Evolutionary conservation across 2,329 filamentous ascomycete species (phyloP).

Genomic region (Pyrenochaeta sp.): DNA sequence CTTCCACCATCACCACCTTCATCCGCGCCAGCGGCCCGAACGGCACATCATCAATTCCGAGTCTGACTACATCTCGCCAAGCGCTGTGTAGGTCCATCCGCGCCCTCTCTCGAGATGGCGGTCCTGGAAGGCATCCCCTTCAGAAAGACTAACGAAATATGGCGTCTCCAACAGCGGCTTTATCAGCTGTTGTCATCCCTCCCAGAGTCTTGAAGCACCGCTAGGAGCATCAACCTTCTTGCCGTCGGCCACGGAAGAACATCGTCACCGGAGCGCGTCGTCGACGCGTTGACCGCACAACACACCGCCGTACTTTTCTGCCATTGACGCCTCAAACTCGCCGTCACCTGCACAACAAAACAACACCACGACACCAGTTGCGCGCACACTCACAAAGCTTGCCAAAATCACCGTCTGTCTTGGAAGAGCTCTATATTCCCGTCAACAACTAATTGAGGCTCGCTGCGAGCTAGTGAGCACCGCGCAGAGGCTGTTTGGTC

Average conservation of each 20-base stretch:
- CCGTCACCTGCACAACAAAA: slow-evolving; percentile 2
- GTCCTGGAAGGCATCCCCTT: slow-evolving; percentile 39
- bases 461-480: neutral
- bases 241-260: slow-evolving; percentile 17
- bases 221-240: slow-evolving; percentile 7
- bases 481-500: neutral
- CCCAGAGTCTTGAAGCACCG: slow-evolving; percentile 12
- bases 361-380: slow-evolving; percentile 1
- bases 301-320: slow-evolving; percentile 36
- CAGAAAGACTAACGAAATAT: slow-evolving; percentile 41
- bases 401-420: neutral
- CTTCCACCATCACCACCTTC: slow-evolving; percentile 15
- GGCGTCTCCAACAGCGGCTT: slow-evolving; percentile 30
- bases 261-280: slow-evolving; percentile 16
- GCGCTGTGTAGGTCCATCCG: slow-evolving; percentile 42
- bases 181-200: slow-evolving; percentile 20
- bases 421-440: neutral
- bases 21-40: slow-evolving; percentile 7
- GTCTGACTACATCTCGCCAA: slow-evolving; percentile 28
- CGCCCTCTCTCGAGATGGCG: slow-evolving; percentile 37
- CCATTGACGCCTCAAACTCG: slow-evolving; percentile 18
- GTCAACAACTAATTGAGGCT: neutral
- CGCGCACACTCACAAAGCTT: neutral
- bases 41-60: slow-evolving; percentile 13
- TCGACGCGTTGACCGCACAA: slow-evolving; percentile 18